Evolutionary conservation across 2,329 filamentous ascomycete genomes (phyloP), one percentile per base, ranked within the genome.

Genomic region (Colletotrichum lindemuthianum): DNA sequence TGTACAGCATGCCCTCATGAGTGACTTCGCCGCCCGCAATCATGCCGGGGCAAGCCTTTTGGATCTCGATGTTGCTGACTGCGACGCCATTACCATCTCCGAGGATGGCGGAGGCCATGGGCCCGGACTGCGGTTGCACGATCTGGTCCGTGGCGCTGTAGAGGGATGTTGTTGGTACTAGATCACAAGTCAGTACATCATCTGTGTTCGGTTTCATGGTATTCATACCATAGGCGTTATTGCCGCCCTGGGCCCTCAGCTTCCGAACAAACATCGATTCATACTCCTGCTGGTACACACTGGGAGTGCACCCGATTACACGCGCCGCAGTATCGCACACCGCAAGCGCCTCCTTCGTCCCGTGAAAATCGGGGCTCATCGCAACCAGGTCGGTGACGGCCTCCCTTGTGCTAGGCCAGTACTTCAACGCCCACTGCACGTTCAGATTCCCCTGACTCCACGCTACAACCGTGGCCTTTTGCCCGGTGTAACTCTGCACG

Each of bases 361-460:
- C 72, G 34, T 69, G 68, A 49, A 85, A 88, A 68, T 86, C 84
- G 1, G 84, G 78, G 12, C 79, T 82, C 48, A 87, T 76, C 43
- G 81, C 78, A 37, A 88, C 77, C 69, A 85, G 80, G 68, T 87
- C 81, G n/a, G 76, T 77, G 2, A 82, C 77, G 0, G 76, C 71
- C 2, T 51, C 51, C 2, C 80, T 77, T 1, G 81, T 83, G 3
- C 80, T 83, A 0, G 83, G 83, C 82, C 82, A 87, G 74, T 86
- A 87, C 69, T 86, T 87, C 66, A 85, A 73, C 0, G 81, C 83
- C 86, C 85, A 88, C 70, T 88, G 86, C 1, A 79, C 75, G 60
- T 84, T 75, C 2, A 88, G 73, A 48, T 80, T 82, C 12, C 85
- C 85, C 72, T 88, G 84, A 0, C 82, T 86, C 83, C 82, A 88